Conservation (phyloP, 2,329 filamentous ascomycete species). For the Escovopsis sp. region DNA sequence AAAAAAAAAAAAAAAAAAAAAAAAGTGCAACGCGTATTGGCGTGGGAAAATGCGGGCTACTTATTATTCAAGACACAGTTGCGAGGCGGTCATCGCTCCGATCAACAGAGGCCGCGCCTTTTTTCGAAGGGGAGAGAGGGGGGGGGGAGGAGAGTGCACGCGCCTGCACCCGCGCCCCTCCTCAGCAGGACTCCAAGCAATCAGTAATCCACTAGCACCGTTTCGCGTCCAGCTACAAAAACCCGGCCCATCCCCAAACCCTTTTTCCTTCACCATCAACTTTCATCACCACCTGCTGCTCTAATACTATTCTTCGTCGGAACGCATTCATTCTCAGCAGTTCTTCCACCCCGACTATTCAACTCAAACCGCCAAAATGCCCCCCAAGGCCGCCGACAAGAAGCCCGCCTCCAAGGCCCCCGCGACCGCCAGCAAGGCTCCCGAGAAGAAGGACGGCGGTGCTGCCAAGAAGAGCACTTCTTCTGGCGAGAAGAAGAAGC, state of each 20-base stretch:
- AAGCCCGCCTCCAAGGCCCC: conserved; percentile 98
- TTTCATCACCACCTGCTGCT: conserved; percentile 22
- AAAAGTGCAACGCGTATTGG: too few species aligned
- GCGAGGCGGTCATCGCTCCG: too few species aligned
- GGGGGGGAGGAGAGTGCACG: conserved; percentile 2
- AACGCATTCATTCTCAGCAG: conserved; percentile 4
- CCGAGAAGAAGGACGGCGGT: conserved; percentile 79
- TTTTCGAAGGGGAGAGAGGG: too few species aligned
- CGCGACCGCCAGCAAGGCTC: conserved; percentile 51
- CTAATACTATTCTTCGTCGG: conserved; percentile 15
- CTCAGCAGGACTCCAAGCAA: conserved; percentile 20
- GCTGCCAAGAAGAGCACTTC: conserved; percentile 99
- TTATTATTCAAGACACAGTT: too few species aligned
- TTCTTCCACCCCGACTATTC: conserved; percentile 8
- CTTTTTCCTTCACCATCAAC: conserved; percentile 32
- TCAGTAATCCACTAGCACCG: conserved; percentile 41
- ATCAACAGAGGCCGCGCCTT: too few species aligned
- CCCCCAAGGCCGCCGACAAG: conserved; percentile 97
- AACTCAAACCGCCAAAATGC: conserved; percentile 52
- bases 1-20: too few species aligned
- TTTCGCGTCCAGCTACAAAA: conserved; percentile 48
- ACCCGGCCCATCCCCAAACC: conserved; percentile 36
- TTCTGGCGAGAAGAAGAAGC: conserved; percentile 99
- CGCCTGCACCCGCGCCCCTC: conserved; percentile 9
- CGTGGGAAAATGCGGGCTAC: too few species aligned